Percentiles rank a stretch among this genome's conserved stretches.
These are phyloP conservation scores for Penicillium sp. DNA, from an alignment of 2,329 filamentous ascomycete species.

Conservation along the genomic window DNA sequence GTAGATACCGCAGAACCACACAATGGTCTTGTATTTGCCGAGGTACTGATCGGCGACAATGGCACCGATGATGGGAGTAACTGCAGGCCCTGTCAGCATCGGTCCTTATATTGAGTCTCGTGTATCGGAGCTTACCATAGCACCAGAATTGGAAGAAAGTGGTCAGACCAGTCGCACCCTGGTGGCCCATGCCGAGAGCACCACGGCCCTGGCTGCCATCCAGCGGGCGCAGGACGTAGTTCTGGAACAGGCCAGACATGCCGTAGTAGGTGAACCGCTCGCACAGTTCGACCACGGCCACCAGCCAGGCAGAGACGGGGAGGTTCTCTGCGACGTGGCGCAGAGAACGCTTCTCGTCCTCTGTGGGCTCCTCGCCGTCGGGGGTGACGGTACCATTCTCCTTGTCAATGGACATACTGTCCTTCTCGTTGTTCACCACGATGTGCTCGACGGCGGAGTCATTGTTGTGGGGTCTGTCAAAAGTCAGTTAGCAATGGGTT, in stretches of 20 bases:
- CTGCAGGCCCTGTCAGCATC: slow-evolving; percentile 17
- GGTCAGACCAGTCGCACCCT: slow-evolving; percentile 49
- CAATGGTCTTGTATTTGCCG: slow-evolving; percentile 61
- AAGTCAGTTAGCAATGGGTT: slow-evolving; percentile 1
- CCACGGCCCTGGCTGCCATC: slow-evolving; percentile 41
- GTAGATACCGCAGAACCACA: slow-evolving; percentile 58
- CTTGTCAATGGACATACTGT: slow-evolving; percentile 28
- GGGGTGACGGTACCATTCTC: slow-evolving; percentile 33
- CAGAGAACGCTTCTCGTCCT: slow-evolving; percentile 51
- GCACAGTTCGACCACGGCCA: slow-evolving; percentile 56
- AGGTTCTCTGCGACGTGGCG: slow-evolving; percentile 56
- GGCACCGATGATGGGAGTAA: slow-evolving; percentile 59
- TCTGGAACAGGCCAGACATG: slow-evolving; percentile 55
- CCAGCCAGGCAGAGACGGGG: slow-evolving; percentile 56
- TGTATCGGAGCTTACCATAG: slow-evolving; percentile 38
- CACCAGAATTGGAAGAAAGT: slow-evolving; percentile 58
- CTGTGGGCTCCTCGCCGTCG: slow-evolving; percentile 55
- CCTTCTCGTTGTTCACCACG: slow-evolving; percentile 27
- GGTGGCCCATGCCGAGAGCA: slow-evolving; percentile 45
- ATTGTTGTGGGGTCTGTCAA: slow-evolving; percentile 17
- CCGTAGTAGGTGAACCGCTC: slow-evolving; percentile 62
- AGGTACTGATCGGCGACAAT: slow-evolving; percentile 61
- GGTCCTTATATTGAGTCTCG: not conserved
- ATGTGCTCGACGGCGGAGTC: slow-evolving; percentile 18
- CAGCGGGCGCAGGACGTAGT: slow-evolving; percentile 50